A percentile compares a stretch with the other conserved stretches of the same genome.
Evolutionary conservation across 1,284 basidiomycete species (phyloP).

Genomic region (Ganoderma multipileum): DNA sequence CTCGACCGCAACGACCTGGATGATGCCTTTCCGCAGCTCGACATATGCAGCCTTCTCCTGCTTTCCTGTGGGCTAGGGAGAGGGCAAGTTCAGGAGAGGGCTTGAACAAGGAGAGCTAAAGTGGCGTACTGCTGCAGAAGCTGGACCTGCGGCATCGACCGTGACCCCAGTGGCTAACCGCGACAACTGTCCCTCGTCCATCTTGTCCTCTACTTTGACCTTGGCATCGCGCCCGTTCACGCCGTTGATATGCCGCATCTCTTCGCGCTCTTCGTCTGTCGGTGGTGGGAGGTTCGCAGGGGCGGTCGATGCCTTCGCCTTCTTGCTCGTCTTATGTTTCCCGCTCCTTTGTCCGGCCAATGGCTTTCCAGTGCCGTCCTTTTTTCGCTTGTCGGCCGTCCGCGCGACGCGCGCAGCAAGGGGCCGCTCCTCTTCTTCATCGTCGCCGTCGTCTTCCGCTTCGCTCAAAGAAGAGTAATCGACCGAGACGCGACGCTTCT

Average conservation of each 20-base stretch:
- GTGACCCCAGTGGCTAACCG: conserved; percentile 83
- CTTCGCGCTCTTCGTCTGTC: conserved; percentile 48
- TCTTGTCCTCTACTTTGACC: conserved; percentile 77
- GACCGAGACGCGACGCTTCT: conserved; percentile 42
- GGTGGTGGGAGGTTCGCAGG: conserved; percentile 46
- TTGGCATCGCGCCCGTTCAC: conserved; percentile 56
- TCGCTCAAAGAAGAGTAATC: conserved; percentile 42
- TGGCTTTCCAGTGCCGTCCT: conserved; percentile 24
- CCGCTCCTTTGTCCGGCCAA: conserved; percentile 50
- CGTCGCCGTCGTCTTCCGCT: conserved; percentile 44
- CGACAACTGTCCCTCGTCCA: conserved; percentile 76
- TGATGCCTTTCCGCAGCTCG: conserved; percentile 87
- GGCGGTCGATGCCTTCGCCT: conserved; percentile 63
- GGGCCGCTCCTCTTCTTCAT: conserved; percentile 67
- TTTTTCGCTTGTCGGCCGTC: conserved; percentile 19
- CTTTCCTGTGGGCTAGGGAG: conserved; percentile 54
- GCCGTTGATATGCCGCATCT: conserved; percentile 53
- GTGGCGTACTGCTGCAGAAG: conserved; percentile 53
- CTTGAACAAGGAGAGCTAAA: background rate
- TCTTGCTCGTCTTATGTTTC: conserved; percentile 64
- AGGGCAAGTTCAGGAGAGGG: conserved; percentile 4
- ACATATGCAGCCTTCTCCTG: conserved; percentile 81
- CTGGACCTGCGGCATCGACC: conserved; percentile 66
- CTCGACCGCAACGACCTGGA: conserved; percentile 86
- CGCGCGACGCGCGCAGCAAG: conserved; percentile 58